Evolutionary conservation across 2,329 filamentous ascomycete species (phyloP).

Genomic region (Ophiostoma tasmaniense): DNA sequence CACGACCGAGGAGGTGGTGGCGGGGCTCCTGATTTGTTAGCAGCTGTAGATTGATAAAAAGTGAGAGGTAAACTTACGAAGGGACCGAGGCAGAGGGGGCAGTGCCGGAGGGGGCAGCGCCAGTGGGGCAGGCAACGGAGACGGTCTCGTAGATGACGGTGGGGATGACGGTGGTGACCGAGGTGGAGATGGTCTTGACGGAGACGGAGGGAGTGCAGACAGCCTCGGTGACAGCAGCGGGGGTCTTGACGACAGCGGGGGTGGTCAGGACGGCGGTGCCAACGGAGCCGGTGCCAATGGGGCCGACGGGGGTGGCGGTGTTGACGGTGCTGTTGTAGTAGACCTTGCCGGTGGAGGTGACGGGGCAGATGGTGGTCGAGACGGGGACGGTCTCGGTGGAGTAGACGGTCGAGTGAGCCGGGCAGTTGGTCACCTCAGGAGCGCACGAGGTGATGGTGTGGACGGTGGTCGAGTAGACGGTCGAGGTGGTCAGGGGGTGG

Average conservation of each 20-base stretch:
- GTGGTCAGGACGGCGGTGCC: constrained; percentile 27
- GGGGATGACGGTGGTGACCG: constrained; percentile 47
- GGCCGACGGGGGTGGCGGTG: background rate
- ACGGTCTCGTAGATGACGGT: constrained; percentile 45
- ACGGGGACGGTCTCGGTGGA: constrained; percentile 33
- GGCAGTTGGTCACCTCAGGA: constrained; percentile 52
- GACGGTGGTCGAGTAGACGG: constrained; percentile 50
- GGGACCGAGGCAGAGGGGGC: constrained; percentile 26
- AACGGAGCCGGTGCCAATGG: constrained; percentile 4
- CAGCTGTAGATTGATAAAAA: background rate
- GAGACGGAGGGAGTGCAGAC: constrained; percentile 23
- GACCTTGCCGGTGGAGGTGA: constrained; percentile 20
- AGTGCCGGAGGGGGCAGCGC: constrained; percentile 10
- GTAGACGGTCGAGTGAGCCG: constrained; percentile 34
- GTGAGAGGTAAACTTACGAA: constrained; percentile 26
- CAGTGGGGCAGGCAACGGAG: constrained; percentile 33
- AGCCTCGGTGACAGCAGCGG: background rate
- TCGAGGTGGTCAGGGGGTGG: constrained; percentile 30
- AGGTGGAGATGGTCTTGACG: constrained; percentile 47
- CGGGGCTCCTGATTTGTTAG: constrained; percentile 17
- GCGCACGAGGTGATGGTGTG: constrained; percentile 55
- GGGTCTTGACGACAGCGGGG: constrained; percentile 24
- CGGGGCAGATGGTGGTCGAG: constrained; percentile 38
- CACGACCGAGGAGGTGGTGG: constrained; percentile 30
- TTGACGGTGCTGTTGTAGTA: constrained; percentile 20